Evolutionary conservation across 2,329 filamentous ascomycete species (phyloP), one percentile per base, ranked within the genome.

Genomic region (Diaporthe amygdali): DNA sequence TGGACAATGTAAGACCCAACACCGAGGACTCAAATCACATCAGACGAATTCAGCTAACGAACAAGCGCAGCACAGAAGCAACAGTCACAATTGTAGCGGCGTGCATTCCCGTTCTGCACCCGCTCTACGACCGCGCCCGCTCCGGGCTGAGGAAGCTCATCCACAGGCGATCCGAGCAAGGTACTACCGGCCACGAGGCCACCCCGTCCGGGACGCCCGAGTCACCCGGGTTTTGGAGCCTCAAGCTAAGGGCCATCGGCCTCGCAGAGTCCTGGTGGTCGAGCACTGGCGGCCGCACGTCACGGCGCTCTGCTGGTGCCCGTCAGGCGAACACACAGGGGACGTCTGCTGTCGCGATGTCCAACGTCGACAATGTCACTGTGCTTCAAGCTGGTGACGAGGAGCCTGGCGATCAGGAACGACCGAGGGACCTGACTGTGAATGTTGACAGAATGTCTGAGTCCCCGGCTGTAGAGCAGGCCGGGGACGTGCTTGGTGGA

Each of bases 81-180:
- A 47, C 56, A 20, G 56, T 63, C 14, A 63, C 56, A 6, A 46
- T 63, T n/a, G 39, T 63, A 25, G 56, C 56, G 12, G 56, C 56
- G 1, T 63, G 56, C 56, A 46, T 63, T 27, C 56, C 56, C 5
- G 56, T 63, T 6, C 56, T 63, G 5, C 56, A 63, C 27, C 56
- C 56, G 10, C 56, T 46, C 39, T 63, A 63, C 39, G 56, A 46
- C 39, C 56, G 25, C 25, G 27, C 39, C 25, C 56, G 56, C 56
- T 5, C 56, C 3, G 27, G 10, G 3, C 20, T 47, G 5, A n/a
- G 25, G 6, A 63, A 32, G 41, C 1, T 34, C 17, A 8, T 47
- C 6, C 39, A 39, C 6, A 5, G 27, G 5, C 25, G 17, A 4
- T 4, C 17, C 5, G 20, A 34, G 10, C 37, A 59, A n/a, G 34